A percentile compares a stretch with the other conserved stretches of the same genome.
Evolutionary conservation across 192 early-diverging fungal species (phyloP).

Genomic region (Haplosporangium gracile): DNA sequence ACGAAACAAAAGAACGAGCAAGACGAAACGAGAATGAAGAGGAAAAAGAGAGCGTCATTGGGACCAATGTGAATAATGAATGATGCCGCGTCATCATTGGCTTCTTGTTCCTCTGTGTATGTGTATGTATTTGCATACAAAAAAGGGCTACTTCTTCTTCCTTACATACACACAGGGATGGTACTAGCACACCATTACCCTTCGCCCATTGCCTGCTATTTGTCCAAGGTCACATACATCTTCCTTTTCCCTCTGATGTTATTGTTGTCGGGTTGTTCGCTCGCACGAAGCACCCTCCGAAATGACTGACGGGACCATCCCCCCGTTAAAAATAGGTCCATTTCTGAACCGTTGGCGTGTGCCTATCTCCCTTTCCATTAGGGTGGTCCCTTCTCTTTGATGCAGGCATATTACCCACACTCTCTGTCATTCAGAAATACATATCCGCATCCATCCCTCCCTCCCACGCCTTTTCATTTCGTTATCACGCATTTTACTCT

Average conservation of each 20-base stretch:
- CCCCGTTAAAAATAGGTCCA: not conserved
- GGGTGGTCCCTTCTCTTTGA: not conserved
- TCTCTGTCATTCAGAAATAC: not conserved
- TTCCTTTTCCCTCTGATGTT: not conserved
- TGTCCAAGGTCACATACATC: not conserved
- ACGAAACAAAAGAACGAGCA: not conserved
- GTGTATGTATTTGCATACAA: no score
- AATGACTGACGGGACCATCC: not conserved
- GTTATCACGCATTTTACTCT: not conserved
- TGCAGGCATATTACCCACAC: not conserved
- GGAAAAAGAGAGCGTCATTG: no score
- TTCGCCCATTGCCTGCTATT: no score
- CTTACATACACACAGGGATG: no score
- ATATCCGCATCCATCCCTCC: not conserved
- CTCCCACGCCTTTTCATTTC: not conserved
- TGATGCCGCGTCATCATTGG: no score
- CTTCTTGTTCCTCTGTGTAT: no score
- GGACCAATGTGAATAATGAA: no score
- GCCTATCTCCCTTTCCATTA: not conserved
- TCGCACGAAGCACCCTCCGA: constrained; percentile 11
- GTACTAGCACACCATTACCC: no score
- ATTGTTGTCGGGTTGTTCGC: not conserved
- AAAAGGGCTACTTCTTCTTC: no score
- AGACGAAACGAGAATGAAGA: no score
- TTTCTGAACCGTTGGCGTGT: not conserved